phyloP scores from a whole-genome alignment of 2,329 filamentous ascomycete species.

The Penicillium verrucosum region DNA sequence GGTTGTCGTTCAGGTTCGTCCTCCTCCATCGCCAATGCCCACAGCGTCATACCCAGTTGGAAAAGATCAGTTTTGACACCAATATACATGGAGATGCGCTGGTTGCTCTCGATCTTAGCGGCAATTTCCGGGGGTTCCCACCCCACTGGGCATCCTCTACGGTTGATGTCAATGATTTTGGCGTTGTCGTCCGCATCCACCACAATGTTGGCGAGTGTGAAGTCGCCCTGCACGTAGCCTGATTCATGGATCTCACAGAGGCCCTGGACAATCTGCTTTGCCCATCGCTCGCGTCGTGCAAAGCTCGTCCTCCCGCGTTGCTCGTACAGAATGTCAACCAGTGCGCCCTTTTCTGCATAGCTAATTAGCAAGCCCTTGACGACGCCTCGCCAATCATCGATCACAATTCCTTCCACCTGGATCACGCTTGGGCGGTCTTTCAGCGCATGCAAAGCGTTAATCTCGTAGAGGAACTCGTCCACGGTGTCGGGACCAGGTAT shows the following conservation, averaged over 20 bases:
- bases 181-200: slow-evolving; percentile 80
- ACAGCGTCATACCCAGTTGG: slow-evolving; percentile 95
- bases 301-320: slow-evolving; percentile 63
- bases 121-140: slow-evolving; percentile 96
- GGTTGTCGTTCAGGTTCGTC: slow-evolving; percentile 83
- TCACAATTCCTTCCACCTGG: slow-evolving; percentile 78
- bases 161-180: slow-evolving; percentile 98
- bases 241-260: slow-evolving; percentile 91
- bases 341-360: slow-evolving; percentile 78
- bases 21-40: slow-evolving; percentile 80
- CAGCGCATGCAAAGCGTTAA: slow-evolving; percentile 85
- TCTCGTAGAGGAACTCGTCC: slow-evolving; percentile 95
- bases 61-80: slow-evolving; percentile 96
- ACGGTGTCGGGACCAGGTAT: slow-evolving; percentile 94
- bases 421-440: slow-evolving; percentile 74
- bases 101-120: slow-evolving; percentile 77
- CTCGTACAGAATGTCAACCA: slow-evolving; percentile 90
- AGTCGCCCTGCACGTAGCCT: slow-evolving; percentile 95
- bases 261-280: slow-evolving; percentile 82
- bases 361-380: slow-evolving; percentile 89
- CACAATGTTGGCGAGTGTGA: slow-evolving; percentile 95
- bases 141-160: slow-evolving; percentile 91
- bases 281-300: slow-evolving; percentile 78
- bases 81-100: slow-evolving; percentile 94
- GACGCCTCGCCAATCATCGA: slow-evolving; percentile 68